Percentiles rank a stretch among this genome's conserved stretches.
phyloP scores from a whole-genome alignment of 495 filamentous ascomycete genomes.

The Aspergillus homomorphus region DNA sequence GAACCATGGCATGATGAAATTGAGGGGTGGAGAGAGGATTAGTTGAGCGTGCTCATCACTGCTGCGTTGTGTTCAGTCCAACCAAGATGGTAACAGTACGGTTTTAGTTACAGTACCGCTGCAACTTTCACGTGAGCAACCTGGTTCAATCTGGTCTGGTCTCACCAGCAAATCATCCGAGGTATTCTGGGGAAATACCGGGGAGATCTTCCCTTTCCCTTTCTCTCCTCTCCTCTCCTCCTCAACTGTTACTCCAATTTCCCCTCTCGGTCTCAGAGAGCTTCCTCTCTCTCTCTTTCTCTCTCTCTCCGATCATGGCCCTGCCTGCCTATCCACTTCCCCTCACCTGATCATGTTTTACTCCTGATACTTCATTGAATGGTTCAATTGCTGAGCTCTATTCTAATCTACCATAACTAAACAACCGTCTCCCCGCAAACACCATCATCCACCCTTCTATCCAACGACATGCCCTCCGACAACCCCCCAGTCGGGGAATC shows the following conservation, averaged over 20 bases:
- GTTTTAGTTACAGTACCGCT: neutral
- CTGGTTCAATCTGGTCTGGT: no score
- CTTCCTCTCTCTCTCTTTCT: neutral
- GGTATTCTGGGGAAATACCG: conserved; percentile 26
- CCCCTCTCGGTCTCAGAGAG: no score
- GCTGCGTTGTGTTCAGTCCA: conserved; percentile 20
- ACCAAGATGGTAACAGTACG: neutral
- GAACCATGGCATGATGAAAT: neutral
- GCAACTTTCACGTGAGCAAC: conserved; percentile 15
- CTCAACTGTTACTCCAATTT: neutral
- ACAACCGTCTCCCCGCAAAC: conserved; percentile 10
- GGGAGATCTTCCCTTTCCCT: conserved; percentile 22
- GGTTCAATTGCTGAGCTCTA: conserved; percentile 1
- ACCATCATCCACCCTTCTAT: conserved; percentile 6
- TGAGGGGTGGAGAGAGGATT: neutral
- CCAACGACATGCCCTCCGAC: conserved; percentile 33
- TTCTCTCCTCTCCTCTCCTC: neutral
- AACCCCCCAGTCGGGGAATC: conserved; percentile 39
- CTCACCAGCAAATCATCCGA: no score
- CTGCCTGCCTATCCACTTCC: neutral
- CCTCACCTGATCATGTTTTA: neutral
- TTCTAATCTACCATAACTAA: no score
- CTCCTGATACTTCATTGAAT: neutral
- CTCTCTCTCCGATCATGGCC: conserved; percentile 11
- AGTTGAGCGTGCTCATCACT: conserved; percentile 14